A percentile compares a stretch with the other conserved stretches of the same genome.
phyloP scores from a whole-genome alignment of 2,329 filamentous ascomycete genomes.

The Fusarium paranaense region DNA sequence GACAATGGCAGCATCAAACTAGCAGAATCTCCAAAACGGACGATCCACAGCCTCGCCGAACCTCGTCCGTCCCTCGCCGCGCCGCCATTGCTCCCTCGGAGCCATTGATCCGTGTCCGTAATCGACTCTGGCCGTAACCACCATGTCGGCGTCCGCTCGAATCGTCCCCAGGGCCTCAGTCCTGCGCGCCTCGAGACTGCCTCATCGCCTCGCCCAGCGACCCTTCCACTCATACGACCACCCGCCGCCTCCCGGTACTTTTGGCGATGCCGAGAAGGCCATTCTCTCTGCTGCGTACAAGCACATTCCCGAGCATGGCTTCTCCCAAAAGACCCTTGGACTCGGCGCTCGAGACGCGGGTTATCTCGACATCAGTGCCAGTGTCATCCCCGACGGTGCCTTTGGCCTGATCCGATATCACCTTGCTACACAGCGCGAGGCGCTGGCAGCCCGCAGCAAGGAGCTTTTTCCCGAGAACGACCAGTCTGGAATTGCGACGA shows the following conservation, averaged over 20 bases:
- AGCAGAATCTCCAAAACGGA: conserved; percentile 16
- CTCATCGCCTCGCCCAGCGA: conserved; percentile 25
- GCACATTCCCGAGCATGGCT: conserved; percentile 85
- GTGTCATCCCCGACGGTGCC: conserved; percentile 81
- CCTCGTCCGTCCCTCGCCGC: background rate
- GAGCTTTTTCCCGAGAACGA: conserved; percentile 54
- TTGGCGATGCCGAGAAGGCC: conserved; percentile 74
- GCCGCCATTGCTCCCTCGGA: background rate
- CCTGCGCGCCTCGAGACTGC: conserved; percentile 25
- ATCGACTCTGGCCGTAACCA: background rate
- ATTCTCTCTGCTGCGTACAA: conserved; percentile 85
- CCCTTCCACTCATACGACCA: conserved; percentile 82
- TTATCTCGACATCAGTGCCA: conserved; percentile 87
- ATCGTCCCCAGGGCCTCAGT: conserved; percentile 27
- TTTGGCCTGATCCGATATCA: conserved; percentile 88
- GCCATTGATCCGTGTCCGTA: background rate
- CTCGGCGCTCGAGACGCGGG: conserved; percentile 86
- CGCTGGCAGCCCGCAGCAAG: conserved; percentile 59
- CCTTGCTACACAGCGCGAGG: conserved; percentile 73
- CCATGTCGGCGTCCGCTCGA: conserved; percentile 32
- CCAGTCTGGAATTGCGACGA: conserved; percentile 65
- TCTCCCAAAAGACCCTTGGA: conserved; percentile 78
- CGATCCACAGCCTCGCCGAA: conserved; percentile 10
- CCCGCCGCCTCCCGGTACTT: conserved; percentile 66
- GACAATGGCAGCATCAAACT: conserved; percentile 27